phyloP scores from a whole-genome alignment of 768 basidiomycete genomes.

The Boletus patriciae region DNA sequence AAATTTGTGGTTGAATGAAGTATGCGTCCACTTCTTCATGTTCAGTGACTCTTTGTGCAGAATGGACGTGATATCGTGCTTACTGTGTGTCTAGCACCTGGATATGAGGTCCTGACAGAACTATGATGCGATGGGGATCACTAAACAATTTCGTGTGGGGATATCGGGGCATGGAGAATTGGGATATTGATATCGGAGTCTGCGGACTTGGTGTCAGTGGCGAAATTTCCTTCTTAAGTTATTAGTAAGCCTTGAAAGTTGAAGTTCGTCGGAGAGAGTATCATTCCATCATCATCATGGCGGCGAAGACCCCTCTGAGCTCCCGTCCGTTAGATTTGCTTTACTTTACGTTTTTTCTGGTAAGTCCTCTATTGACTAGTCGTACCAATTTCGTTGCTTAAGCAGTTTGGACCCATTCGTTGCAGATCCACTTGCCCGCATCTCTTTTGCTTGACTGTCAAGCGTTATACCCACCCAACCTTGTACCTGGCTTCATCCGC shows the following conservation, averaged over 20 bases:
- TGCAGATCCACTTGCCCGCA: slow-evolving; percentile 64
- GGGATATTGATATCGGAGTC: not conserved
- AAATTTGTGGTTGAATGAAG: slow-evolving; percentile 44
- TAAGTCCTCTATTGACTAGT: slow-evolving; percentile 28
- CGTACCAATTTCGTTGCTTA: not conserved
- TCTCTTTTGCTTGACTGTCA: slow-evolving; percentile 73
- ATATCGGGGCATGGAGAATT: slow-evolving; percentile 38
- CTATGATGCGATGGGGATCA: slow-evolving; percentile 37
- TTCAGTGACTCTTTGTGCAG: slow-evolving; percentile 5
- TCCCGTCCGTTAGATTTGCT: slow-evolving; percentile 64
- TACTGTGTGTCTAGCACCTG: slow-evolving; percentile 59
- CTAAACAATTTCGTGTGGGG: slow-evolving; percentile 53
- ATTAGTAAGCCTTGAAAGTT: not conserved
- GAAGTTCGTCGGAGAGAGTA: not conserved
- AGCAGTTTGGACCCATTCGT: not conserved
- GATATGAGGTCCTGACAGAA: slow-evolving; percentile 61
- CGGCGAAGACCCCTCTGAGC: slow-evolving; percentile 39
- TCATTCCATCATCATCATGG: slow-evolving; percentile 9
- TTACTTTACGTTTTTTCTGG: slow-evolving; percentile 72
- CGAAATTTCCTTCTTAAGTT: not conserved
- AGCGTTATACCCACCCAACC: slow-evolving; percentile 52
- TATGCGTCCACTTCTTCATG: slow-evolving; percentile 52
- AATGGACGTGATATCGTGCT: slow-evolving; percentile 19
- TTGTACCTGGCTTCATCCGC: slow-evolving; percentile 50
- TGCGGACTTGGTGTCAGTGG: not conserved